Base-by-base conservation (phyloP, 2,329 filamentous ascomycete species). In the Fusarium sp. region DNA sequence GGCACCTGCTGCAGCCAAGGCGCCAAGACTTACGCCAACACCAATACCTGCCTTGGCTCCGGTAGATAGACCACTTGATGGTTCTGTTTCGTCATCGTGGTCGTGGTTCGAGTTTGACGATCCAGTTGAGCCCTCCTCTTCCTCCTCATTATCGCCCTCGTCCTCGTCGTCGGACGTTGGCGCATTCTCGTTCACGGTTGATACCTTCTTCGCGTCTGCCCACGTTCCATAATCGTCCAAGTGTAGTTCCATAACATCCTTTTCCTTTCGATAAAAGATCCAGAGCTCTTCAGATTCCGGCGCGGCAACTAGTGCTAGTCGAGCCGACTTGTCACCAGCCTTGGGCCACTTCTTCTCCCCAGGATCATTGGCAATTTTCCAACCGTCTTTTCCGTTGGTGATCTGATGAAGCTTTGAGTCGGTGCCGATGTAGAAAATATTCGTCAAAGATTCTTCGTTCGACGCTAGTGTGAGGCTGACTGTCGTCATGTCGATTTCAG, bases 201-300 rank as follows among this genome's bases (percentile, higher is more conserved):
- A 48, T 0, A 67, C 57, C 18, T 56, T 66, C 11, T 56, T 65
- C 6, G 68, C 64, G 0, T 69, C 14, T 1, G 35, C 39, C 72
- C 72, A 74, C 1, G 57, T 52, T 14, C 64, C 60, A 8, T 35
- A 50, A 1, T 25, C 16, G 7, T 71, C 62, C 37, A 14, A 48
- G 10, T 74, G 37, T 13, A 74, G 45, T 54, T 74, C 57, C 7
- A 69, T 23, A 5, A 74, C 61, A 20, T 66, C 54, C 6, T 64
- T 64, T 4, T 68, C 72, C 18, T 66, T 74, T 8, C 30, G 25
- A 4, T 74, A 74, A 41, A 72, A 74, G 27, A 74, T 30, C 72
- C 72, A 74, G 7, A 74, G 11, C 8, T 69, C 25, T 16, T 72
- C 35, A 0, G 72, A 45, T 4, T 66, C 64, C 13, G 72, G 23